Evolutionary conservation across 1,139 yeast genomes (phyloP).

Genomic region (Arxiozyma telluris): DNA sequence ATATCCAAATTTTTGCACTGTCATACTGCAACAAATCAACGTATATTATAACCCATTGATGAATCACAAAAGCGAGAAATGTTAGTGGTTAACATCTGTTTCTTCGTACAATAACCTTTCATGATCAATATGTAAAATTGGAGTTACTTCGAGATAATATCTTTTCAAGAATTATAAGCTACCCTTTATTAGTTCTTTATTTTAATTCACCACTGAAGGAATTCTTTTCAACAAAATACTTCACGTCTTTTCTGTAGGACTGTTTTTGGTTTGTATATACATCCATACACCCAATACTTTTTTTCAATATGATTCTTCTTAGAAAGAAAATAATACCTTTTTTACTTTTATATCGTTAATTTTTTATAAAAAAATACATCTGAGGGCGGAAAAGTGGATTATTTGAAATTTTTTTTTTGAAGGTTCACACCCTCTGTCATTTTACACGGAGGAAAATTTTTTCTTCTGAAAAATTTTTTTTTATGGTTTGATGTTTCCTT

Average conservation of each 20-base stretch:
- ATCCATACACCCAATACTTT: neutral
- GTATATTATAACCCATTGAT: too few species aligned
- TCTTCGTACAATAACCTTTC: neutral
- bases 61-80: neutral
- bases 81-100: neutral
- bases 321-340: too few species aligned
- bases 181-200: too few species aligned
- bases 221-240: too few species aligned
- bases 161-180: too few species aligned
- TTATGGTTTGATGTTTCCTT: too few species aligned
- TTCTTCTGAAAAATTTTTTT: neutral
- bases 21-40: too few species aligned
- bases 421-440: neutral
- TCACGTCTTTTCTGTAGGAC: neutral
- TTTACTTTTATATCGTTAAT: neutral
- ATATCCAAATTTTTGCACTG: too few species aligned
- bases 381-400: neutral
- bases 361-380: neutral
- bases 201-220: too few species aligned
- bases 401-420: too few species aligned
- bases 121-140: too few species aligned
- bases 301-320: neutral
- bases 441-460: neutral
- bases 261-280: neutral
- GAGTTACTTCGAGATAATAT: neutral